A percentile compares a stretch with the other conserved stretches of the same genome.
These are phyloP conservation scores for Ophiosphaerella narmari DNA, from an alignment of 2,329 filamentous ascomycete species.

Conservation along the genomic window DNA sequence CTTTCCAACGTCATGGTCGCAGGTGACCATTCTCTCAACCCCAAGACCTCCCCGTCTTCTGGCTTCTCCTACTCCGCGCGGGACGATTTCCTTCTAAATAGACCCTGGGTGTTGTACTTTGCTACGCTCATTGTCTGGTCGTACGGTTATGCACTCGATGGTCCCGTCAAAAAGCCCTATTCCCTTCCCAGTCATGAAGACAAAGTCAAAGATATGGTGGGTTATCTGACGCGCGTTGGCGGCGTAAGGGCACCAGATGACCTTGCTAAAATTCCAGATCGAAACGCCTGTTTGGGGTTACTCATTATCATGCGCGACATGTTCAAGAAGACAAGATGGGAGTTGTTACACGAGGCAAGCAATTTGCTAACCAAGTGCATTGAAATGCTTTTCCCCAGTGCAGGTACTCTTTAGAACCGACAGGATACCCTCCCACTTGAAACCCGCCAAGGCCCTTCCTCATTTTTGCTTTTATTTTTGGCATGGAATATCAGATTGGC, in stretches of 20 bases:
- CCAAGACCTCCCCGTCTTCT: slow-evolving; percentile 31
- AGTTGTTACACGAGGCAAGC: slow-evolving; percentile 85
- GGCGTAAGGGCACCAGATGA: slow-evolving; percentile 76
- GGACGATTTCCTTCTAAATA: slow-evolving; percentile 86
- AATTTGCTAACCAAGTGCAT: slow-evolving; percentile 82
- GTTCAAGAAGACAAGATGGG: slow-evolving; percentile 85
- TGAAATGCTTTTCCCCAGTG: slow-evolving; percentile 55
- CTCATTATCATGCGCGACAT: slow-evolving; percentile 80
- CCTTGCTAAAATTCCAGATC: slow-evolving; percentile 70
- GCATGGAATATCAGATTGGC: slow-evolving; percentile 5
- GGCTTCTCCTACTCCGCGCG: slow-evolving; percentile 71
- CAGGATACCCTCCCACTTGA: no score
- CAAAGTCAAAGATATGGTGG: slow-evolving; percentile 76
- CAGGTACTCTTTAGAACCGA: slow-evolving; percentile 1
- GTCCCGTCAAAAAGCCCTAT: slow-evolving; percentile 63
- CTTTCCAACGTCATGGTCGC: slow-evolving; percentile 80
- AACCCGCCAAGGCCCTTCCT: not conserved
- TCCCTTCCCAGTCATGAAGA: slow-evolving; percentile 65
- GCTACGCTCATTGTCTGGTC: slow-evolving; percentile 91
- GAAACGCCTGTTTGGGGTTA: slow-evolving; percentile 82
- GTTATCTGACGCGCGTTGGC: slow-evolving; percentile 74
- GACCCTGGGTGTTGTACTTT: slow-evolving; percentile 95
- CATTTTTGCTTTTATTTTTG: not conserved
- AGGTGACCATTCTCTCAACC: slow-evolving; percentile 49
- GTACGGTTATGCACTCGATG: slow-evolving; percentile 90